Base-by-base conservation (phyloP, 1,284 basidiomycete species). In the Ustilago nuda region DNA sequence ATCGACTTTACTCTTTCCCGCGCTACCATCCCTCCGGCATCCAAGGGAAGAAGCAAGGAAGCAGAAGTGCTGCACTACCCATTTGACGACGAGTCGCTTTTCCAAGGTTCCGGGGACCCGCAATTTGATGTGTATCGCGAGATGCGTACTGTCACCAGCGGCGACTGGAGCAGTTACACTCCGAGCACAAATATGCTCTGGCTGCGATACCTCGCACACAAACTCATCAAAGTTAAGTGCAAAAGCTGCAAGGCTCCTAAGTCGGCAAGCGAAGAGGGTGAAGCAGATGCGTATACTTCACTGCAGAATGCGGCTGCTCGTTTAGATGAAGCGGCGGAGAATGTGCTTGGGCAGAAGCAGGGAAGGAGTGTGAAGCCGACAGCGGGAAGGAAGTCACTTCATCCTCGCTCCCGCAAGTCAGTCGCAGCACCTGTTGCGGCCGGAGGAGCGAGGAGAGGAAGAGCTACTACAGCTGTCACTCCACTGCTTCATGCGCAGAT, bases 1-100 rank as follows among this genome's bases (percentile, higher is more conserved):
- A 98, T 99, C 82, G 96, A 99, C 86, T 91, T 98, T 50, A 95
- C 96, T 4, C 89, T 99, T 4, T 94, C 96, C 1, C 90, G 95
- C 32, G 81, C 80, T 13, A 33, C 69, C 11, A 61, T 61, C 19
- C 59, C 77, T 27, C 23, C 3, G 5, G 65, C 62, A 9, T 19
- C 36, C n/a, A 67, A 61, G 37, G 45, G 61, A 1, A 57, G 53
- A 33, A 15, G 53, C 45, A 60, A 61, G 36, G 62, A 68, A 17
- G 17, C n/a, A 12, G 54, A 60, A 13, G 63, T 78, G 8, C 51
- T 85, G 1, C 77, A 77, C 32, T 84, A 85, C 56, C 67, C 76
- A 1, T 86, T 87, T 46, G 82, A 81, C 45, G 87, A 87, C 53
- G 80, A 84, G 8, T 60, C 73, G 15, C 61, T 87, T n/a, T 87